A percentile compares a stretch with the other conserved stretches of the same genome.
Evolutionary conservation across 129 eudicot genomes (phyloP).

Genomic region (Glebionis coronaria): DNA sequence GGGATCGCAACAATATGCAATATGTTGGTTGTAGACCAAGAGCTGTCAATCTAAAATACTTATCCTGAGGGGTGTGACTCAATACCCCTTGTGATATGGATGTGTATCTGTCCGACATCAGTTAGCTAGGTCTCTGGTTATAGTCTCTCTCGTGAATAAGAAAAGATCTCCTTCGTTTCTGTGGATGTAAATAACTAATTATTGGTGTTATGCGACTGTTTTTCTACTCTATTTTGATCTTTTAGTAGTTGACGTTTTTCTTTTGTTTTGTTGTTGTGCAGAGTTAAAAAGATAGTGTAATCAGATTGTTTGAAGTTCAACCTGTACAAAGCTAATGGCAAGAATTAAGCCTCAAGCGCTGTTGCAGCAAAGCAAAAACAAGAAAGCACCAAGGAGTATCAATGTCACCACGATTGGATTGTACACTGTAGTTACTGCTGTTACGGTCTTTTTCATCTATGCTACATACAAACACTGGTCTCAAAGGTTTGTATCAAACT

Average conservation of each 20-base stretch:
- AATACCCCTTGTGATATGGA: too few relatives aligned
- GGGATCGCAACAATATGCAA: too few relatives aligned
- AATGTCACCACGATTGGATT: slow-evolving; percentile 54
- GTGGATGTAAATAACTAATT: too few relatives aligned
- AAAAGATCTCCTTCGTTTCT: too few relatives aligned
- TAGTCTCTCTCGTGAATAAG: too few relatives aligned
- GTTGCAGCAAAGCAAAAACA: slow-evolving; percentile 96
- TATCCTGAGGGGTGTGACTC: too few relatives aligned
- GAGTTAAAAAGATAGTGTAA: slow-evolving; percentile 4
- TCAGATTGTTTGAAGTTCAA: slow-evolving; percentile 16
- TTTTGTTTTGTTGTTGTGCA: slow-evolving; percentile 16
- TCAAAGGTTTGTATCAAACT: slow-evolving; percentile 52
- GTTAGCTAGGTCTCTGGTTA: too few relatives aligned
- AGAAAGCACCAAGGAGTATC: slow-evolving; percentile 83
- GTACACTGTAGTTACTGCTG: slow-evolving; percentile 52
- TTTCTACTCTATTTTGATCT: not conserved
- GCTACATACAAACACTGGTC: slow-evolving; percentile 78
- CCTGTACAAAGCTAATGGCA: slow-evolving; percentile 51
- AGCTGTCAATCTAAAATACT: too few relatives aligned
- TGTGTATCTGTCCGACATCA: too few relatives aligned
- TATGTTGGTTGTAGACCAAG: too few relatives aligned
- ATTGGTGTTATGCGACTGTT: too few relatives aligned
- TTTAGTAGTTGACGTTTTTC: slow-evolving; percentile 2
- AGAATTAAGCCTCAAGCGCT: slow-evolving; percentile 98
- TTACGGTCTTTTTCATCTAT: slow-evolving; percentile 62